Conservation (phyloP, 2,329 filamentous ascomycete genomes). For the Fusarium succisae region DNA sequence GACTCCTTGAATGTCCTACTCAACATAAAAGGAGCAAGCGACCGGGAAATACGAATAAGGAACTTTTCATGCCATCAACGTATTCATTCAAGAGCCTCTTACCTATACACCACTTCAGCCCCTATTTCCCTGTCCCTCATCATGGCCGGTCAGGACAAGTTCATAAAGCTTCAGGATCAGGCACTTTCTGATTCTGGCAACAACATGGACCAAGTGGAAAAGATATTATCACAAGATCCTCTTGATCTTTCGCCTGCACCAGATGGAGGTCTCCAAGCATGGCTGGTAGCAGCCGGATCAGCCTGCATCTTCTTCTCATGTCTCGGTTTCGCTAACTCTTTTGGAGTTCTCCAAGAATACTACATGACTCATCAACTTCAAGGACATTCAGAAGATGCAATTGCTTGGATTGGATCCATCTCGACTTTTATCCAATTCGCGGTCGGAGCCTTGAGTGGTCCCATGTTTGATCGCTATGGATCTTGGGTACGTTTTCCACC, state of each 20-base stretch:
- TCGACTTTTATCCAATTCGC: constrained; percentile 49
- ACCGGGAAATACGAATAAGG: not conserved
- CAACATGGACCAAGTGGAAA: not conserved
- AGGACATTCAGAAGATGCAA: constrained; percentile 42
- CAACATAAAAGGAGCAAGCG: not conserved
- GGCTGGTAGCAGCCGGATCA: constrained; percentile 52
- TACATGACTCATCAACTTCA: constrained; percentile 51
- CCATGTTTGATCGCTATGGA: constrained; percentile 36
- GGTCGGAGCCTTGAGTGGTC: constrained; percentile 34
- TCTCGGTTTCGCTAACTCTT: constrained; percentile 55
- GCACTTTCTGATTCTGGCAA: not conserved
- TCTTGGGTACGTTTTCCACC: constrained; percentile 5
- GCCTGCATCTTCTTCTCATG: constrained; percentile 50
- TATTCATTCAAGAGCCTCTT: no score
- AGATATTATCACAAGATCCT: accelerated
- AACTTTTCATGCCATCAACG: not conserved
- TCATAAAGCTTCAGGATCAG: not conserved
- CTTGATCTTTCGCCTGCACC: constrained; percentile 19
- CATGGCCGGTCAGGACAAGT: not conserved
- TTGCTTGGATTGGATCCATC: constrained; percentile 57
- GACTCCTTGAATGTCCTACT: not conserved
- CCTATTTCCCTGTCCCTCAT: not conserved
- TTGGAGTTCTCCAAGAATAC: constrained; percentile 57
- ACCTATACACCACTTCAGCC: no score
- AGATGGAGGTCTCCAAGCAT: constrained; percentile 50